Conservation (phyloP, 495 filamentous ascomycete species). For the Tuber indicum region DNA sequence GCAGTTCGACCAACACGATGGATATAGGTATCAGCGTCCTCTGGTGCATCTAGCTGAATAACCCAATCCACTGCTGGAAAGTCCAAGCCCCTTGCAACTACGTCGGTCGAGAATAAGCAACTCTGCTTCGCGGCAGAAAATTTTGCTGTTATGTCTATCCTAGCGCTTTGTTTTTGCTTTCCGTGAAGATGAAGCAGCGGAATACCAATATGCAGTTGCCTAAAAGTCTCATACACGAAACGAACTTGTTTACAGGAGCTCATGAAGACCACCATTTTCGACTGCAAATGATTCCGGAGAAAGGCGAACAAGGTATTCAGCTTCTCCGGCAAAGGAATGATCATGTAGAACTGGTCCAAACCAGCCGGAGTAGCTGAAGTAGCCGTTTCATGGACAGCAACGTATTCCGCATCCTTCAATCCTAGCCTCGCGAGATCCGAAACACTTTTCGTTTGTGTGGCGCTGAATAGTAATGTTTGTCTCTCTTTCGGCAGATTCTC, state of each 20-base stretch:
- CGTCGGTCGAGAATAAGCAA: slow-evolving; percentile 91
- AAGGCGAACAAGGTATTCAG: slow-evolving; percentile 89
- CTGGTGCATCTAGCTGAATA: slow-evolving; percentile 86
- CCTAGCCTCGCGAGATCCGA: slow-evolving; percentile 84
- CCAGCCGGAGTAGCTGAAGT: slow-evolving; percentile 71
- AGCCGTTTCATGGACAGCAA: slow-evolving; percentile 83
- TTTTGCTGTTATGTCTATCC: slow-evolving; percentile 74
- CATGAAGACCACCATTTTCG: slow-evolving; percentile 89
- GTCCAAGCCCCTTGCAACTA: slow-evolving; percentile 86
- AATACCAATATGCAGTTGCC: slow-evolving; percentile 89
- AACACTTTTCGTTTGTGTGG: slow-evolving; percentile 91
- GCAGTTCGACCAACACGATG: slow-evolving; percentile 93
- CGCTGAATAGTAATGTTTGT: slow-evolving; percentile 91
- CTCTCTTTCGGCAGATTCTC: slow-evolving; percentile 80
- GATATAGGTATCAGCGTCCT: slow-evolving; percentile 96
- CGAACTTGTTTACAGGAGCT: slow-evolving; percentile 94
- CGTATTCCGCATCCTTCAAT: slow-evolving; percentile 84
- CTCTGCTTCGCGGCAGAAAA: slow-evolving; percentile 71
- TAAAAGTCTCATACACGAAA: slow-evolving; percentile 88
- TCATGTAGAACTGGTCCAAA: slow-evolving; percentile 84
- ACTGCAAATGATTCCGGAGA: slow-evolving; percentile 75
- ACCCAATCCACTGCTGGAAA: slow-evolving; percentile 98
- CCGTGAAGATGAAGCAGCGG: slow-evolving; percentile 93
- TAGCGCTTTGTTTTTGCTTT: slow-evolving; percentile 80
- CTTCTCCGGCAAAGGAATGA: slow-evolving; percentile 77